Evolutionary conservation across 2,329 filamentous ascomycete species (phyloP).

Genomic region (Colletotrichum kahawae): DNA sequence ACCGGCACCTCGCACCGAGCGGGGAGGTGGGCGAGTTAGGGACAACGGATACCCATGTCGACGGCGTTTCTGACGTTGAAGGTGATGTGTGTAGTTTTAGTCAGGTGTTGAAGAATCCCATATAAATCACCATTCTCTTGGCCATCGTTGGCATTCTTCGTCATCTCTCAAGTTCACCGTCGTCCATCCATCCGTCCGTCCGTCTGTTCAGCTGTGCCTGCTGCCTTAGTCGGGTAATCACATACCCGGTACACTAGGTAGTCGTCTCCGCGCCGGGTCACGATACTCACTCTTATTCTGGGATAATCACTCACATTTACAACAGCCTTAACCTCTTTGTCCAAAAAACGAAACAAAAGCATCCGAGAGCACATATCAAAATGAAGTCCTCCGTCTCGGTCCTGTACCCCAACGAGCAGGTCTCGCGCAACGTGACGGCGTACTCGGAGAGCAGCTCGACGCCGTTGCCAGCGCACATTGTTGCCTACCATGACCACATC

Average conservation of each 20-base stretch:
- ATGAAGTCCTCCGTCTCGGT: slow-evolving; percentile 45
- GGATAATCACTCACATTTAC: neutral
- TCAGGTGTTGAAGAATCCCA: neutral
- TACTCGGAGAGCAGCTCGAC: slow-evolving; percentile 49
- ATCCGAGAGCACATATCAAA: slow-evolving; percentile 1
- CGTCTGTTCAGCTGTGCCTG: neutral
- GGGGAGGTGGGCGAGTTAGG: neutral
- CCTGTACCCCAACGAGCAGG: slow-evolving; percentile 47
- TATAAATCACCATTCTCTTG: neutral
- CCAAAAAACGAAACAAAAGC: neutral
- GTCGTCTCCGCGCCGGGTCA: neutral
- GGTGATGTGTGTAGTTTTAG: neutral
- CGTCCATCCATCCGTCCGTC: neutral
- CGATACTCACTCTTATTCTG: neutral
- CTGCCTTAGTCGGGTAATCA: neutral
- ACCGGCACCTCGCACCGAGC: neutral
- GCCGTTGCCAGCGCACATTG: slow-evolving; percentile 45
- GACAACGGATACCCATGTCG: neutral
- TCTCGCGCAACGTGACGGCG: slow-evolving; percentile 44
- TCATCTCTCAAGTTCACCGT: neutral
- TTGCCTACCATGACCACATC: slow-evolving; percentile 43
- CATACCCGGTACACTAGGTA: neutral
- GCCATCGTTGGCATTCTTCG: neutral
- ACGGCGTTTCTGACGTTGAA: neutral
- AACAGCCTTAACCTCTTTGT: neutral